A percentile compares a stretch with the other conserved stretches of the same genome.
These are phyloP conservation scores for Gossypium bickii DNA, from an alignment of 345 rosid species.

Conservation along the genomic window DNA sequence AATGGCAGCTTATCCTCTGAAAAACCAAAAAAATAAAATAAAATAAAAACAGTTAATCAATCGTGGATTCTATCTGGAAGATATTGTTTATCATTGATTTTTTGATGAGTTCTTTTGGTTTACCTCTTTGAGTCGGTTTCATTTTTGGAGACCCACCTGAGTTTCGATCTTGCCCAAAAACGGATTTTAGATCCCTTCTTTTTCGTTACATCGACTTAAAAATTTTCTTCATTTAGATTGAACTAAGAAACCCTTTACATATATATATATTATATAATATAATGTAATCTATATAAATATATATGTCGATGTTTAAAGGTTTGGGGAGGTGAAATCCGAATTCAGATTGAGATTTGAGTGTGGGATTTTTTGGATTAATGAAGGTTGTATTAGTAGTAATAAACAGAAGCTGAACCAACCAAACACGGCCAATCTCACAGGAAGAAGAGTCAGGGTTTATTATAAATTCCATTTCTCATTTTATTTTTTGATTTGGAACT, in stretches of 20 bases:
- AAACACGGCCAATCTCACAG: constrained; percentile 2
- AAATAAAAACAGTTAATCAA: background rate
- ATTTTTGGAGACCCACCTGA: constrained; percentile 4
- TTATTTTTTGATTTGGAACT: background rate
- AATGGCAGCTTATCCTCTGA: constrained; percentile 35
- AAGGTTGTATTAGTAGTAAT: constrained; percentile 36
- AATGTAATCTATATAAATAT: background rate
- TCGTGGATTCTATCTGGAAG: constrained; percentile 28
- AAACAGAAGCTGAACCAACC: constrained; percentile 17
- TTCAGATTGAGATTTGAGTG: background rate
- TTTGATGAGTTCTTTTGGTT: background rate
- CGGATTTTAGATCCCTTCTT: constrained; percentile 11
- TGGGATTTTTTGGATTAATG: constrained; percentile 25
- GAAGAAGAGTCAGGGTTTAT: constrained; percentile 10
- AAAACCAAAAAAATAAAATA: background rate
- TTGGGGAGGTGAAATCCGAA: constrained; percentile 1
- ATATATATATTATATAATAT: background rate
- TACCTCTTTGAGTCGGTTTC: background rate
- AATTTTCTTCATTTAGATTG: background rate
- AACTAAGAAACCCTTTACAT: background rate
- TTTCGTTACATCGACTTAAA: background rate
- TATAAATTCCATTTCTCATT: background rate
- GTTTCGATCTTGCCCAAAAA: constrained; percentile 1
- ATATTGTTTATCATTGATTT: constrained; percentile 9
- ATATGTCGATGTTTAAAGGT: background rate